Evolutionary conservation across 1,284 basidiomycete genomes (phyloP).

Genomic region (Ceratobasidium theobromae): DNA sequence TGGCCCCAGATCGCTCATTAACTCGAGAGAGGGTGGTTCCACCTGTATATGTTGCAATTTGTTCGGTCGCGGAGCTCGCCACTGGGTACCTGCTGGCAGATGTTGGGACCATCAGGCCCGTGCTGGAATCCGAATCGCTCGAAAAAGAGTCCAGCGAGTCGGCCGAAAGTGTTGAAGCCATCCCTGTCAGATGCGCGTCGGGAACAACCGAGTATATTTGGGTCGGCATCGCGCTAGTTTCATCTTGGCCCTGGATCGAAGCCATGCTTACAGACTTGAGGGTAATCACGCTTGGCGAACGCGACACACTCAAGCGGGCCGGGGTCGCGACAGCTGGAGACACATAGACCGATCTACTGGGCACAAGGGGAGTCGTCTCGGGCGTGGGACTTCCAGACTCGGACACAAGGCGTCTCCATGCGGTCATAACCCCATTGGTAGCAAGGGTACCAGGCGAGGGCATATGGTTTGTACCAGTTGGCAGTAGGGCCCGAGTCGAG

Average conservation of each 20-base stretch:
- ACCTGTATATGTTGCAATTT: neutral
- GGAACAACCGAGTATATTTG: neutral
- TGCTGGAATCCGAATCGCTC: neutral
- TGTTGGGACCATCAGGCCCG: neutral
- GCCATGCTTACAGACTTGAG: neutral
- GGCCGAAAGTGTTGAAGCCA: neutral
- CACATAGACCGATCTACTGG: too few relatives aligned
- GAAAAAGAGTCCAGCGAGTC: neutral
- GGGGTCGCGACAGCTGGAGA: too few relatives aligned
- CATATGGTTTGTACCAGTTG: too few relatives aligned
- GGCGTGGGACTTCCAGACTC: neutral
- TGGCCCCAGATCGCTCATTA: neutral
- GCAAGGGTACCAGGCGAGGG: too few relatives aligned
- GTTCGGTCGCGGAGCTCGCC: neutral
- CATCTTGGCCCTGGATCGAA: neutral
- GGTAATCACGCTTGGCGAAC: neutral
- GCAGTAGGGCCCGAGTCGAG: too few relatives aligned
- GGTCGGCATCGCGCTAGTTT: neutral
- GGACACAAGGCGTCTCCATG: neutral
- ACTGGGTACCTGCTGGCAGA: neutral
- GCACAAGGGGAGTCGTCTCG: neutral
- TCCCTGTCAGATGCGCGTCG: neutral
- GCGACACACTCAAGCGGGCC: too few relatives aligned
- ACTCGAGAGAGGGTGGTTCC: neutral
- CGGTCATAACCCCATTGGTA: too few relatives aligned